Percentiles rank a stretch among this genome's conserved stretches.
phyloP scores from a whole-genome alignment of 768 basidiomycete species.

The Tulasnella sp. region DNA sequence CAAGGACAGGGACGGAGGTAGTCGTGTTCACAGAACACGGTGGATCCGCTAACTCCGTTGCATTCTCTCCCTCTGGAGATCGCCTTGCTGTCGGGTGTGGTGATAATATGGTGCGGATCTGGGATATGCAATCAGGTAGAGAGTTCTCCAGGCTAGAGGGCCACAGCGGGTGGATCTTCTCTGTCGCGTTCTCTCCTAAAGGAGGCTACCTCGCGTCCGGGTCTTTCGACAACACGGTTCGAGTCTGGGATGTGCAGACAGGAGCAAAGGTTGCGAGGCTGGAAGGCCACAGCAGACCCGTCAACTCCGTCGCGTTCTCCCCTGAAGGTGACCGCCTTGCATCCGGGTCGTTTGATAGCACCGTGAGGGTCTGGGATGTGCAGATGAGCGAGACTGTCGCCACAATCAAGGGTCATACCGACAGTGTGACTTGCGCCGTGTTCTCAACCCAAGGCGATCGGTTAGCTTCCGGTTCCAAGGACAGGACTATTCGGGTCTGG shows the following conservation, averaged over 20 bases:
- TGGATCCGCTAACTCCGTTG: background rate
- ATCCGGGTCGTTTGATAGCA: conserved; percentile 11
- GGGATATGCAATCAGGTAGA: too few relatives aligned
- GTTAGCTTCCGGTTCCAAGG: conserved; percentile 9
- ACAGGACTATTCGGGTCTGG: conserved; percentile 15
- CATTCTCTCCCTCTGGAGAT: too few relatives aligned
- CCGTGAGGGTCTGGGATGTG: conserved; percentile 13
- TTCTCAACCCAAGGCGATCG: conserved; percentile 10
- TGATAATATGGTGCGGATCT: too few relatives aligned
- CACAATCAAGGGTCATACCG: background rate
- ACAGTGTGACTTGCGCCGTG: background rate
- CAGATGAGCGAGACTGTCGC: background rate
- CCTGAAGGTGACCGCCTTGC: conserved; percentile 8
- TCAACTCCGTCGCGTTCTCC: conserved; percentile 12
- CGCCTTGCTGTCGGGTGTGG: too few relatives aligned
- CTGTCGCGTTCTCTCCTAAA: conserved; percentile 15
- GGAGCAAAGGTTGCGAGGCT: background rate
- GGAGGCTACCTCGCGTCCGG: conserved; percentile 4
- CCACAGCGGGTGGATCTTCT: too few relatives aligned
- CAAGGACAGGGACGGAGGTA: background rate
- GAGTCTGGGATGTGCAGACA: conserved; percentile 9
- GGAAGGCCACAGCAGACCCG: background rate
- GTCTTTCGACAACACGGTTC: background rate
- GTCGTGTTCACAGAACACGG: background rate
- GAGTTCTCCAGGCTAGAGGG: too few relatives aligned